phyloP scores from a whole-genome alignment of 2,329 filamentous ascomycete species.

The Colletotrichum salicis region DNA sequence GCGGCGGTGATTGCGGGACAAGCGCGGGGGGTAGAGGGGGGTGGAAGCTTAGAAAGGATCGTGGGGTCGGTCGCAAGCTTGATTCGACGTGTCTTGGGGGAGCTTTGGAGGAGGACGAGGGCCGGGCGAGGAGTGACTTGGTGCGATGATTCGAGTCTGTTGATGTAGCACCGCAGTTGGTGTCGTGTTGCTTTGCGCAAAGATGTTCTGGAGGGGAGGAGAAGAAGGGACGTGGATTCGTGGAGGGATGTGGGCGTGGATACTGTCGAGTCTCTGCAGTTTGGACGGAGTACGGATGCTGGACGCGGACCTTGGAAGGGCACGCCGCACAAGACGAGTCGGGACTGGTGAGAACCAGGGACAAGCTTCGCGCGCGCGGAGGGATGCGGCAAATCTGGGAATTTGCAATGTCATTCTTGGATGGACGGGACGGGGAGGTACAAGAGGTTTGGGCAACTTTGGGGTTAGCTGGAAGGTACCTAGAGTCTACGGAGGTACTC shows the following conservation, averaged over 20 bases:
- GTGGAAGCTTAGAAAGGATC: conserved; percentile 7
- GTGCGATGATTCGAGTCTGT: background rate
- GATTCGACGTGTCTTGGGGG: conserved; percentile 3
- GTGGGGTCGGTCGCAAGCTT: conserved; percentile 9
- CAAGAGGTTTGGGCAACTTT: background rate
- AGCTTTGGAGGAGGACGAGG: background rate
- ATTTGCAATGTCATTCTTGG: conserved; percentile 24
- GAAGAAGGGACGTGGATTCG: background rate
- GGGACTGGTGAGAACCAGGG: conserved; percentile 14
- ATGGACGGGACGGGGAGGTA: background rate
- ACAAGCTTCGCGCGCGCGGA: conserved; percentile 27
- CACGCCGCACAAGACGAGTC: conserved; percentile 11
- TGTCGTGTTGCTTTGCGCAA: conserved; percentile 8
- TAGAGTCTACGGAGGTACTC: too few species aligned
- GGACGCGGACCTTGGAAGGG: conserved; percentile 7
- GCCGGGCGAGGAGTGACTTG: background rate
- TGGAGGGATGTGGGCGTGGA: background rate
- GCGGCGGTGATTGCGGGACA: conserved; percentile 21
- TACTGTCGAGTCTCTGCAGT: background rate
- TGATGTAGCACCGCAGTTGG: background rate
- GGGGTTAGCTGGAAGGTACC: background rate
- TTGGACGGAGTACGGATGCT: conserved; percentile 1
- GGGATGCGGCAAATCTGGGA: conserved; percentile 10
- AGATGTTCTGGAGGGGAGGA: conserved; percentile 14
- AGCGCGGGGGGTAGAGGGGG: conserved; percentile 12